These are phyloP conservation scores for Globisporangium nunn DNA, from an alignment of 352 stramenopile genomes.

Conservation along the genomic window DNA sequence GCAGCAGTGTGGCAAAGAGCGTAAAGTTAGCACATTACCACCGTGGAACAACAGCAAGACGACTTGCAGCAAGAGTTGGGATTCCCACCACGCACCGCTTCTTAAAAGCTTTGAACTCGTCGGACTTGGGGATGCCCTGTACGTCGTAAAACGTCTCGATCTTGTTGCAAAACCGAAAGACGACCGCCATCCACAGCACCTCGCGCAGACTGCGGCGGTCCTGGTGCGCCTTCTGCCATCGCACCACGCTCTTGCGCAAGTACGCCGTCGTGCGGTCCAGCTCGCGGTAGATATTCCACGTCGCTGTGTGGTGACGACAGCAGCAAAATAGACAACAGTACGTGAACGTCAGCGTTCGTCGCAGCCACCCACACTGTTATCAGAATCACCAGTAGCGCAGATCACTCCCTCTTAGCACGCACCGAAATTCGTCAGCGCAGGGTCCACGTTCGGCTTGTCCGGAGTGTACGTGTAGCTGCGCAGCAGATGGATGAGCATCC, in stretches of 20 bases:
- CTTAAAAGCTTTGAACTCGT: slow-evolving; percentile 55
- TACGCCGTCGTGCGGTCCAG: slow-evolving; percentile 77
- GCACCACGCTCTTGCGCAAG: slow-evolving; percentile 69
- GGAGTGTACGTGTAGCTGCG: slow-evolving; percentile 66
- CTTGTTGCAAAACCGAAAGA: slow-evolving; percentile 79
- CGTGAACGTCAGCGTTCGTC: background rate
- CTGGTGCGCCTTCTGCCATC: slow-evolving; percentile 69
- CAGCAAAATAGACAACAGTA: background rate
- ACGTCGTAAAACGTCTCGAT: slow-evolving; percentile 77
- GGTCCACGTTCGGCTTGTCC: slow-evolving; percentile 60
- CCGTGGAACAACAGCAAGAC: too few relatives aligned
- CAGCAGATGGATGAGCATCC: background rate
- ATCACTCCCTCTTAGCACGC: slow-evolving; percentile 23
- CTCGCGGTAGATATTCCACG: slow-evolving; percentile 81
- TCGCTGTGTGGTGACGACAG: slow-evolving; percentile 24
- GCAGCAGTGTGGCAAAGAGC: background rate
- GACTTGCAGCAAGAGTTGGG: background rate
- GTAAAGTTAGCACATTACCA: background rate
- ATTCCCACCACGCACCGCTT: slow-evolving; percentile 34
- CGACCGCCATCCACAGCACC: slow-evolving; percentile 75
- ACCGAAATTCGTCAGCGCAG: slow-evolving; percentile 71
- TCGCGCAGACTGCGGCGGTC: slow-evolving; percentile 60
- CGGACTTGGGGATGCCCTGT: slow-evolving; percentile 68
- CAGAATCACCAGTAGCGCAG: slow-evolving; percentile 7
- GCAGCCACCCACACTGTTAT: too few relatives aligned